phyloP scores from a whole-genome alignment of 805 yeast genomes.

The Ogataea trehalophila region DNA sequence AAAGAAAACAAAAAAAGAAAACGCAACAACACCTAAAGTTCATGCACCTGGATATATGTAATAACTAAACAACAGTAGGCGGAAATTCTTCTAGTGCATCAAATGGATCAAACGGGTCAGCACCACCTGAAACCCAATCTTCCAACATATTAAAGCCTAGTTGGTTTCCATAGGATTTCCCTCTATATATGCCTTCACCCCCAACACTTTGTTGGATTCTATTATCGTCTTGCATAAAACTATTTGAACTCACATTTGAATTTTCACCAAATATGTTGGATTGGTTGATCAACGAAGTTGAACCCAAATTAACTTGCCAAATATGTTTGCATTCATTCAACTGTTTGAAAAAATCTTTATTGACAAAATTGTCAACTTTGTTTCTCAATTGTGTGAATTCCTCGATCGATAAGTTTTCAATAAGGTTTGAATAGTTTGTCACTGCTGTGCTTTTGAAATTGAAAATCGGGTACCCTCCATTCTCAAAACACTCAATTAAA shows the following conservation, averaged over 20 bases:
- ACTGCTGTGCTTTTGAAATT: slow-evolving; percentile 5
- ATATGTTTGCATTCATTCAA: not conserved
- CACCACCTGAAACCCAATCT: slow-evolving; percentile 14
- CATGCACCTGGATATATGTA: not conserved
- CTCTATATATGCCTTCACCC: not conserved
- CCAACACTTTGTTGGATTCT: not conserved
- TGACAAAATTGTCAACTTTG: slow-evolving; percentile 1
- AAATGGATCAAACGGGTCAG: slow-evolving; percentile 8
- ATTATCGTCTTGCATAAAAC: no score
- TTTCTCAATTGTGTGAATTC: slow-evolving; percentile 1
- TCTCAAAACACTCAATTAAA: slow-evolving; percentile 13
- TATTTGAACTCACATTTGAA: not conserved
- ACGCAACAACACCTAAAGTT: no score
- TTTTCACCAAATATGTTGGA: not conserved
- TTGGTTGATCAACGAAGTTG: slow-evolving; percentile 1
- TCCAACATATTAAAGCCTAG: slow-evolving; percentile 3
- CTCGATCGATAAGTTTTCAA: slow-evolving; percentile 1
- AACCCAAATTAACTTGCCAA: slow-evolving; percentile 3
- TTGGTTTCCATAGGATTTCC: not conserved
- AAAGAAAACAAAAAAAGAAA: no score
- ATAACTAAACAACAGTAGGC: not conserved
- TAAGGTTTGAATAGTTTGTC: slow-evolving; percentile 1
- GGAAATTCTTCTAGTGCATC: not conserved
- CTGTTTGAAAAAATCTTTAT: not conserved
- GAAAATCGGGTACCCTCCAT: slow-evolving; percentile 14